Base-by-base conservation (phyloP, 495 filamentous ascomycete genomes). In the Beverwykella pulmonaria region DNA sequence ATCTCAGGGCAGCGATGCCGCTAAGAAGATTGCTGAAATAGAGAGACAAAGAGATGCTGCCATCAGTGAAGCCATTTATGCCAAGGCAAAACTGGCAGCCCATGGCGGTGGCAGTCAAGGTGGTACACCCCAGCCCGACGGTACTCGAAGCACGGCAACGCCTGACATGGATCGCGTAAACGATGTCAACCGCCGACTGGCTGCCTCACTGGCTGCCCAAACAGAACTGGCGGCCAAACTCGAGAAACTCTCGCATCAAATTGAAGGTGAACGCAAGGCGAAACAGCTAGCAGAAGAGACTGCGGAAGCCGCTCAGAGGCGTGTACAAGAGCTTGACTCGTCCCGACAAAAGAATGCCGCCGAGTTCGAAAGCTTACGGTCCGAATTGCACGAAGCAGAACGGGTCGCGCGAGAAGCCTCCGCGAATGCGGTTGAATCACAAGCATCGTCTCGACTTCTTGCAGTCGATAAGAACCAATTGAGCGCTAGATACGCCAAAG, bases 41-140 rank as follows among this genome's bases (percentile, higher is more conserved):
- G 94, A 97, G 75, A 91, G 90, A 64, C 93, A 98, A 75, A 82
- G 95, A 53, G 95, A 99, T 77, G 87, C 89, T 20, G 94, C 94
- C 19, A 84, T 99, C 44, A 88, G 86, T 65, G 95, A 98, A 76
- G 94, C 95, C 0, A 90, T 92, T 0, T 98, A 97, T 79, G 92
- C 92, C 23, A 96, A 96, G 72, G 91, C 95, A 7, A 96, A 92
- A 71, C 81, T 97, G 19, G 94, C 92, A 41, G 92, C 92, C 1
- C 90, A 91, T 63, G 83, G 86, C 56, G 88, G 66, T 60, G 68
- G 89, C 19, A 91, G 89, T 63, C 83, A 87, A 61, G 80, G 81
- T 20, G 86, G 88, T 57, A 89, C 90, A 1, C 87, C 90, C 9
- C 87, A 89, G 67, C 84, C 86, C 0, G 92, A 92, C 63, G 78